Base-by-base conservation (phyloP, 306 rosid genomes). In the Mucuna pruriens region DNA sequence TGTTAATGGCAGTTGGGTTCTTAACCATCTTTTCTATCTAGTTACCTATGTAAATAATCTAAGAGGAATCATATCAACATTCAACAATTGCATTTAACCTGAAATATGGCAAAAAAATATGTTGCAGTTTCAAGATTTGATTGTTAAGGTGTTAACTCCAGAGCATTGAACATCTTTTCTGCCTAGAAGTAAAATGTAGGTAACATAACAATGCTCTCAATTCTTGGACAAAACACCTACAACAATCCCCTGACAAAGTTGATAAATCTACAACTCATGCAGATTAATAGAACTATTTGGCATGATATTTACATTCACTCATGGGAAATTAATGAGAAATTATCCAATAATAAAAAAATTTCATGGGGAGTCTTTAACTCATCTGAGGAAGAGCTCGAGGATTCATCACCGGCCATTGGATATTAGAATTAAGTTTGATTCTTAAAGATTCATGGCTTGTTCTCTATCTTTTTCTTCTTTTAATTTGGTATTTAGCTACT, bases 11-110 rank as follows among this genome's bases (percentile, higher is more conserved):
- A 48, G 57, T 22, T n/a, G 1, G 22, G 9, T 65, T 54, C 71
- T 31, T 20, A 16, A 55, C 26, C 48, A 31, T 63, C 71, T 54
- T 73, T 52, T 39, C 61, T 64, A 54, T 72, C 66, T 20, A 63
- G 54, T 31, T 26, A 26, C 40, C 49, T 40, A 23, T 45, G 54
- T 2, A 58, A 44, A 71, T 29, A 46, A 48, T 63, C 44, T 26
- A 51, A 22, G 63, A 63, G 57, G 66, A 49, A 20, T 42, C 33
- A 20, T 65, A 33, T 57, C 57, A 20, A 13, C 15, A 70, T 20
- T 57, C 57, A 20, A 13, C 15, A 70, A 60, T 26, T 64, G 8
- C 26, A 65, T 22, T 49, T 29, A 40, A 39, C 61, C 38, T 7
- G 22, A 71, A 65, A 40, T 39, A 65, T 60, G 17, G 10, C 31